Evolutionary conservation across 306 rosid genomes (phyloP).

Genomic region (Prunus campanulata): DNA sequence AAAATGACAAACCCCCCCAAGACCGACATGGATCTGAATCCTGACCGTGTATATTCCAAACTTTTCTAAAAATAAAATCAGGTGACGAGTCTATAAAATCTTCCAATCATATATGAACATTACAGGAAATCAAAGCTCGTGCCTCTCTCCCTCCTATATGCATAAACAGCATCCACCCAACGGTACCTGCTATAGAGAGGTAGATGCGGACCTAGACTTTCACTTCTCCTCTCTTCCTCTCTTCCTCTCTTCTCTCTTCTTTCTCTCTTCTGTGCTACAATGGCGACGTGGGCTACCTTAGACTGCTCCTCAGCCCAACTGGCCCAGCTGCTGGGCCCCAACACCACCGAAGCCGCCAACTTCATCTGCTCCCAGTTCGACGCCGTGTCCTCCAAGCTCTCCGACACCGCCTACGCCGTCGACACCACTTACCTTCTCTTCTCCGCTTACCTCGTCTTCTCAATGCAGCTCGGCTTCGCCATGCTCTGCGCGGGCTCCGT

Average conservation of each 20-base stretch:
- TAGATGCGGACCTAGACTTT: background rate
- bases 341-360: slow-evolving; percentile 52
- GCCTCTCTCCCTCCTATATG: background rate
- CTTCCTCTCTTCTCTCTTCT: background rate
- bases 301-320: slow-evolving; percentile 40
- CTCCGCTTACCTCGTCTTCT: slow-evolving; percentile 91
- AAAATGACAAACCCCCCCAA: too few relatives aligned
- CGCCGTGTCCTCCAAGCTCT: slow-evolving; percentile 7
- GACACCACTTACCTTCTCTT: slow-evolving; percentile 86
- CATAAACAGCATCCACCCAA: background rate
- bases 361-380: slow-evolving; percentile 39
- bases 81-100: too few relatives aligned
- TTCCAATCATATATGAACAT: too few relatives aligned
- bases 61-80: background rate
- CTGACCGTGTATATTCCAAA: background rate
- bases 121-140: background rate
- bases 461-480: slow-evolving; percentile 97
- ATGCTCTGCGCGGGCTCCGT: slow-evolving; percentile 99
- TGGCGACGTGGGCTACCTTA: slow-evolving; percentile 27
- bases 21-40: background rate
- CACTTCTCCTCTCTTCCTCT: too few relatives aligned
- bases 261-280: background rate
- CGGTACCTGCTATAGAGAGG: background rate
- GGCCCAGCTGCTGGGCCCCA: slow-evolving; percentile 51
- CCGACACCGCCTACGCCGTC: slow-evolving; percentile 52